These are phyloP conservation scores for Cutaneotrichosporon dermatis DNA, from an alignment of 1,284 basidiomycete species.

Conservation along the genomic window DNA sequence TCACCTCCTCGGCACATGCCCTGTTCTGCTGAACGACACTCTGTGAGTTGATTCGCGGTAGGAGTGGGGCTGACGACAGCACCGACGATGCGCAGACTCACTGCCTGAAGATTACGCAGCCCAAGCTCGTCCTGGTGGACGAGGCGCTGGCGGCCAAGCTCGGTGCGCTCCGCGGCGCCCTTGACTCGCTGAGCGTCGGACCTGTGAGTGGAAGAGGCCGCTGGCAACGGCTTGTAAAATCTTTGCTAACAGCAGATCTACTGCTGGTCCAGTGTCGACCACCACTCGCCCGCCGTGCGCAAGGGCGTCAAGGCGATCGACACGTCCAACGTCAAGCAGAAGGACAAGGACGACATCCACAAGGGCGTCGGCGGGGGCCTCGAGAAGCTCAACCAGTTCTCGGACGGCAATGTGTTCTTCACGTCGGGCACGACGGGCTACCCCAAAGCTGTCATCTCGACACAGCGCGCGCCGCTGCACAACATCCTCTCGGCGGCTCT, in stretches of 20 bases:
- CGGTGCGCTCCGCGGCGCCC: slow-evolving; percentile 7
- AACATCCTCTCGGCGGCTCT: slow-evolving; percentile 9
- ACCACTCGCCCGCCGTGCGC: background rate
- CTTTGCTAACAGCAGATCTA: background rate
- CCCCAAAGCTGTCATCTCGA: slow-evolving; percentile 42
- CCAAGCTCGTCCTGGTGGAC: slow-evolving; percentile 33
- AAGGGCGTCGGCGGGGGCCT: slow-evolving; percentile 10
- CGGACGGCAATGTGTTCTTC: slow-evolving; percentile 42
- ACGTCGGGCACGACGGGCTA: slow-evolving; percentile 20
- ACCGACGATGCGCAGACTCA: slow-evolving; percentile 14
- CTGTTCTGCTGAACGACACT: slow-evolving; percentile 38
- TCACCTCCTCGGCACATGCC: slow-evolving; percentile 39
- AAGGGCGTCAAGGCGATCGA: background rate
- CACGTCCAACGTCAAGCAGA: background rate
- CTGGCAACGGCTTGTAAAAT: too few species aligned
- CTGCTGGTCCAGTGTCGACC: slow-evolving; percentile 6
- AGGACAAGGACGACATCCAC: background rate
- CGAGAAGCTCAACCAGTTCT: slow-evolving; percentile 29
- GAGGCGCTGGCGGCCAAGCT: slow-evolving; percentile 29
- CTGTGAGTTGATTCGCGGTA: slow-evolving; percentile 18
- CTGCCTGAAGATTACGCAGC: slow-evolving; percentile 27
- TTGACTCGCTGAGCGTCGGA: background rate
- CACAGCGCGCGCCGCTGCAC: slow-evolving; percentile 25
- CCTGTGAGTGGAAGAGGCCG: too few species aligned
- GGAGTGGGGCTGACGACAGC: background rate